These are phyloP conservation scores for Kentomonas sorsogonicus DNA, from an alignment of 208 protist genomes.

Conservation along the genomic window DNA sequence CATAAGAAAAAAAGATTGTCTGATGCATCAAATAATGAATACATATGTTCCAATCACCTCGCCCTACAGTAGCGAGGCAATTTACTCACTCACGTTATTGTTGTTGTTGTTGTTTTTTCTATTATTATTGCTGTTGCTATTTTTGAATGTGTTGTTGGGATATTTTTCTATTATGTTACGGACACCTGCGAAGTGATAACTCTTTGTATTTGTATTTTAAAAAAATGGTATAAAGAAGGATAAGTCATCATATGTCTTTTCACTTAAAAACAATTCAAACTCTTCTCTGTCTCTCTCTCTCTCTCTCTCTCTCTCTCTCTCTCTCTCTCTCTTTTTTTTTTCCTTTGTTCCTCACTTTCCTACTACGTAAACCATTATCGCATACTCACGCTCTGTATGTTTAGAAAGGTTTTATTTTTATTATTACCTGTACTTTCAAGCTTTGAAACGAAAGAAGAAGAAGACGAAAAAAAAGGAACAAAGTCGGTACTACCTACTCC, in stretches of 20 bases:
- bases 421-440: background rate
- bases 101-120: no score
- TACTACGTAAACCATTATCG: background rate
- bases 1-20: no score
- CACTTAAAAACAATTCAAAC: background rate
- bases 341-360: background rate
- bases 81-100: no score
- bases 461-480: background rate
- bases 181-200: no score
- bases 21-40: no score
- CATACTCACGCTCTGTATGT: background rate
- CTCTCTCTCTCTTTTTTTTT: conserved; percentile 1
- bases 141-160: no score
- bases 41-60: no score
- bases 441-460: conserved; percentile 3
- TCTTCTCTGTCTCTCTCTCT: background rate
- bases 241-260: background rate
- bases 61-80: no score
- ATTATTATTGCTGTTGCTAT: no score
- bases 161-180: no score
- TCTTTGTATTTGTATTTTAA: no score
- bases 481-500: conserved; percentile 1
- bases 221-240: background rate
- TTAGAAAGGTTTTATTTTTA: conserved; percentile 9
- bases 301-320: background rate